Base-by-base conservation (phyloP, 768 basidiomycete species). In the Boletellus emodensis region DNA sequence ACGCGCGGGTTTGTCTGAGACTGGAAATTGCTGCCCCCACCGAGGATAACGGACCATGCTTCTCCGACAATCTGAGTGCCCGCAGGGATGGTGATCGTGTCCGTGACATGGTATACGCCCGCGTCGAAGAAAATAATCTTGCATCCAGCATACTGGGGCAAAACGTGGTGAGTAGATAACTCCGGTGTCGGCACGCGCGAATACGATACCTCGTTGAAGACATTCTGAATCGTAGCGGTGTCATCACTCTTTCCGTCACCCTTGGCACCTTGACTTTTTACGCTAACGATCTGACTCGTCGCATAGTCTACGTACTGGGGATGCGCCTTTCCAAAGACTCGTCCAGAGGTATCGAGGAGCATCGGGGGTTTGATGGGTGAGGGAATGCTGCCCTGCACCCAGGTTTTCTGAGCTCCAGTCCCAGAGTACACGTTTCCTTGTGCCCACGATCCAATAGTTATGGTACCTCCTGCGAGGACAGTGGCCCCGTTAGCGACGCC, bases 41-140 rank as follows among this genome's bases (percentile, higher is more conserved):
- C 78, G 49, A 77, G 65, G 48, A 80, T 75, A 30, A 71, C 67
- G 1, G 74, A 59, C 79, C 78, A 80, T n/a, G 64, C 75, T 58
- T 80, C 78, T 26, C 78, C 79, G 14, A 77, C 72, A 32, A 81
- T 60, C 47, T 71, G 74, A 10, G 74, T 66, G 38, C 76, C 76
- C 1, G 72, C 69, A 17, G 79, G 78, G 37, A 80, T 73, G 30
- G 60, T 65, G 40, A 80, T 68, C n/a, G 78, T 80, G 49, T 69
- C 20, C 17, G 73, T 70, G 48, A 79, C 68, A 41, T 71, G 55
- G 65, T 79, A 80, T 15, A 71, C 72, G 6, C 79, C 79, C 1
- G 85, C 84, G 55, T 91, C 89, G 61, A 90, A 81, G 73, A 87
- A 90, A 41, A 91, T 82, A 61, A 92, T 83, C 60, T 83, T 88